phyloP scores from a whole-genome alignment of 2,329 filamentous ascomycete genomes.

The Calonectria montana region DNA sequence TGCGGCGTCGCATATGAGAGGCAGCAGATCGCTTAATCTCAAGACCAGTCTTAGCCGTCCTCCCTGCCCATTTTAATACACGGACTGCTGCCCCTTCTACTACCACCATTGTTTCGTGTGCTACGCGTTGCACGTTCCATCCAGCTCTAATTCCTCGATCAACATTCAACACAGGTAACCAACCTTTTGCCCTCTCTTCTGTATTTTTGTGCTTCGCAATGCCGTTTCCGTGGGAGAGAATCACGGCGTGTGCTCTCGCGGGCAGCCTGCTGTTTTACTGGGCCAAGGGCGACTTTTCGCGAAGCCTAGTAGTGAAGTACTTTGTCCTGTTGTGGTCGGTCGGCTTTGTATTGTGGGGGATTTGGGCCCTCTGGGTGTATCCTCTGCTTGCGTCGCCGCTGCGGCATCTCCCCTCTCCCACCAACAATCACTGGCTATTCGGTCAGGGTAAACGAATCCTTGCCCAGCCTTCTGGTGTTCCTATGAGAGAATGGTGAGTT shows the following conservation, averaged over 20 bases:
- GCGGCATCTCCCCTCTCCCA: conserved; percentile 58
- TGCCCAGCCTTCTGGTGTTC: conserved; percentile 54
- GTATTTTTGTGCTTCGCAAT: conserved; percentile 22
- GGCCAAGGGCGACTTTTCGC: conserved; percentile 43
- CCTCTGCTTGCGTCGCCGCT: conserved; percentile 63
- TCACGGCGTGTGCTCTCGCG: conserved; percentile 41
- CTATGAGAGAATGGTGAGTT: conserved; percentile 61
- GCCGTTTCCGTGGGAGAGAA: conserved; percentile 37
- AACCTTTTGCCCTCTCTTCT: not conserved
- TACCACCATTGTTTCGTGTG: conserved; percentile 21
- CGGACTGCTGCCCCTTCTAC: conserved; percentile 23
- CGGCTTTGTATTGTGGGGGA: conserved; percentile 48
- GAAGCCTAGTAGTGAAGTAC: conserved; percentile 42
- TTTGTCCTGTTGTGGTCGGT: conserved; percentile 52
- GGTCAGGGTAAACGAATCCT: conserved; percentile 60
- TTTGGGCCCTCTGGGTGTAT: conserved; percentile 60
- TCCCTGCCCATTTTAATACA: conserved; percentile 11
- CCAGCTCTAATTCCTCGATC: not conserved
- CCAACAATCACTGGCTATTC: conserved; percentile 56
- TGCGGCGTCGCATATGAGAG: conserved; percentile 26
- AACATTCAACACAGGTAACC: not conserved
- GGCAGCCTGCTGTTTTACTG: conserved; percentile 34
- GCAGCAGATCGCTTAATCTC: conserved; percentile 38
- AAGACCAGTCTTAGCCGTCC: conserved; percentile 31
- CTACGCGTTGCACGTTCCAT: conserved; percentile 1